Conservation (phyloP, 495 filamentous ascomycete genomes). For the Xylaria nigripes region DNA sequence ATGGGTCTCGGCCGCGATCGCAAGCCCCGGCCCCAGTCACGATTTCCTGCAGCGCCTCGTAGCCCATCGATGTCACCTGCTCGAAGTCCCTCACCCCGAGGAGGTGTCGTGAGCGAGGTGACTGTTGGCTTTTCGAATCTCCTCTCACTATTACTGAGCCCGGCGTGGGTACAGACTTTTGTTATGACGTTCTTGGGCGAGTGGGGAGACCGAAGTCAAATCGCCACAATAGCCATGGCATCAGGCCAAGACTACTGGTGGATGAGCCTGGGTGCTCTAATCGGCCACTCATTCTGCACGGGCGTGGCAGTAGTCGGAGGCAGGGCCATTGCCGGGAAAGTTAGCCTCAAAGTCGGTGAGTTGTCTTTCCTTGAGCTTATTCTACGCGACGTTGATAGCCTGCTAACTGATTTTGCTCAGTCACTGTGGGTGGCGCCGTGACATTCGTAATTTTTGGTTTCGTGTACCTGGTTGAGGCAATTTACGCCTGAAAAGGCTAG, state of each 20-base stretch:
- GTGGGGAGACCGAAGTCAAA: slow-evolving; percentile 96
- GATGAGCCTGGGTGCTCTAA: slow-evolving; percentile 85
- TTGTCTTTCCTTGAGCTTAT: slow-evolving; percentile 18
- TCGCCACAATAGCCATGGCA: slow-evolving; percentile 98
- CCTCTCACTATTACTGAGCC: slow-evolving; percentile 76
- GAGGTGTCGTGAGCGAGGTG: slow-evolving; percentile 33
- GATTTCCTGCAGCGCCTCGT: slow-evolving; percentile 51
- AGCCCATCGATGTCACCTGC: slow-evolving; percentile 53
- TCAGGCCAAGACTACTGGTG: slow-evolving; percentile 98
- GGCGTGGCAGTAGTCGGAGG: slow-evolving; percentile 90
- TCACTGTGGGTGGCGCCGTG: slow-evolving; percentile 87
- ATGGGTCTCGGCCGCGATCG: slow-evolving; percentile 48
- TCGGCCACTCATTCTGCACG: slow-evolving; percentile 84
- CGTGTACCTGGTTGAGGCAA: slow-evolving; percentile 79
- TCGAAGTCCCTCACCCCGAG: slow-evolving; percentile 36
- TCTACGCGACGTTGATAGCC: neutral
- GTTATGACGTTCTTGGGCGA: slow-evolving; percentile 98
- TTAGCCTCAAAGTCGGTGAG: slow-evolving; percentile 95
- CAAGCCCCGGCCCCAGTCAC: slow-evolving; percentile 51
- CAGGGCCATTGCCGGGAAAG: slow-evolving; percentile 81
- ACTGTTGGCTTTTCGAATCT: slow-evolving; percentile 71
- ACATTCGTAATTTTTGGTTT: slow-evolving; percentile 87
- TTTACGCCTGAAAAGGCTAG: slow-evolving; percentile 43
- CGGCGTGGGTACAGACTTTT: slow-evolving; percentile 98
- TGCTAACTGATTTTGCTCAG: slow-evolving; percentile 38